Conservation (phyloP, 768 basidiomycete genomes). For the Suillus subaureus region DNA sequence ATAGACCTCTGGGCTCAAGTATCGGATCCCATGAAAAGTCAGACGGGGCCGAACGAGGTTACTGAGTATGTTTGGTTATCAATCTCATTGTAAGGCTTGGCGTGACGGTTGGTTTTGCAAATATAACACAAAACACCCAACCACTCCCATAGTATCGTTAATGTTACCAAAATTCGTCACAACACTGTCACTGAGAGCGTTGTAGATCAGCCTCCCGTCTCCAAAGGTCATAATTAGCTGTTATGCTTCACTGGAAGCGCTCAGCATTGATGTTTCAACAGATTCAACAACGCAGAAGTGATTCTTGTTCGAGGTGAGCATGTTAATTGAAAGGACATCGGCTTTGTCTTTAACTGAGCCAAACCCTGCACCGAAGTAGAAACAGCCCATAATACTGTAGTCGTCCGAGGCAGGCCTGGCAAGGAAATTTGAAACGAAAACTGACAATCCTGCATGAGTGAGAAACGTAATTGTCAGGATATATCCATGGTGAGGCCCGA, state of each 20-base stretch:
- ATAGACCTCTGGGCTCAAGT: no score
- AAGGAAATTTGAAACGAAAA: no score
- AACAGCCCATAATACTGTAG: neutral
- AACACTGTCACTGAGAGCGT: conserved; percentile 56
- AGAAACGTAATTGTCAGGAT: neutral
- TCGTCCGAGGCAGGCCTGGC: no score
- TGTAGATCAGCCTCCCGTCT: conserved; percentile 50
- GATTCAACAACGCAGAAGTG: conserved; percentile 89
- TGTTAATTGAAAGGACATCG: neutral
- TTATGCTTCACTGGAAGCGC: conserved; percentile 14
- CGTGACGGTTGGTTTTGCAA: no score
- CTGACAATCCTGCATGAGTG: neutral
- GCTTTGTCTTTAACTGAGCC: neutral
- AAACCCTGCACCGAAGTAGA: neutral
- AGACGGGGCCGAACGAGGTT: no score
- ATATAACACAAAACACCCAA: conserved; percentile 45
- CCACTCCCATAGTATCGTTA: conserved; percentile 85
- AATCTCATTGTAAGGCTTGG: no score
- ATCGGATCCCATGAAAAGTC: no score
- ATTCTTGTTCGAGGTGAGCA: conserved; percentile 54
- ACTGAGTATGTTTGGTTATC: no score
- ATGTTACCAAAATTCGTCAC: conserved; percentile 58
- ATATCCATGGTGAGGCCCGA: neutral
- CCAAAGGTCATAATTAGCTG: conserved; percentile 27
- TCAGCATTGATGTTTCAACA: conserved; percentile 29